Evolutionary conservation across 2,329 filamentous ascomycete genomes (phyloP).

Genomic region (Fusarium aywerte): DNA sequence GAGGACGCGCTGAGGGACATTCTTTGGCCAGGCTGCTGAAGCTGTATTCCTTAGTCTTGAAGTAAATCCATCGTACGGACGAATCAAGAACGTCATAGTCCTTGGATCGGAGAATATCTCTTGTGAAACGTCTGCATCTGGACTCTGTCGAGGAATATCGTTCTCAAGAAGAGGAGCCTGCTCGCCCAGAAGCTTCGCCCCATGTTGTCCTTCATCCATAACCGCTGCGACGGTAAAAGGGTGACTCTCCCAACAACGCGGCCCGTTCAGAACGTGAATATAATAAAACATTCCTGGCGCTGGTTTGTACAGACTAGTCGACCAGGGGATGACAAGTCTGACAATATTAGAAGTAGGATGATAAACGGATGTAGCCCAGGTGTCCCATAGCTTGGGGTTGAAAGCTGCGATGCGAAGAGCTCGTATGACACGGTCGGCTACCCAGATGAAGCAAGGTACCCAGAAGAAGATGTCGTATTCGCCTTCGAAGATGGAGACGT

Average conservation of each 20-base stretch:
- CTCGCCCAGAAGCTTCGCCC: conserved; percentile 45
- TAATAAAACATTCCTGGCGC: conserved; percentile 59
- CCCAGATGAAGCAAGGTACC: conserved; percentile 61
- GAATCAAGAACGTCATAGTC: conserved; percentile 57
- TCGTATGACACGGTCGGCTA: conserved; percentile 60
- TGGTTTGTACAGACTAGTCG: conserved; percentile 49
- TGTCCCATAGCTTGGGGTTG: conserved; percentile 54
- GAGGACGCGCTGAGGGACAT: conserved; percentile 50
- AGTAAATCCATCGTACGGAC: conserved; percentile 60
- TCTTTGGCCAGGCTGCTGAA: conserved; percentile 37
- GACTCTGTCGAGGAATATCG: background rate
- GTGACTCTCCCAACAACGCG: conserved; percentile 60
- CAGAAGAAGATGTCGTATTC: conserved; percentile 62
- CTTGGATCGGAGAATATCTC: conserved; percentile 1
- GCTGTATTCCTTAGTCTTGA: conserved; percentile 51
- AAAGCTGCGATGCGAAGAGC: conserved; percentile 55
- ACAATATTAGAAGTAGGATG: conserved; percentile 55
- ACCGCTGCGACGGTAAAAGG: conserved; percentile 59
- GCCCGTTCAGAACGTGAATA: conserved; percentile 55
- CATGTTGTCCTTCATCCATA: conserved; percentile 18
- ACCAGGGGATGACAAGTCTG: conserved; percentile 53
- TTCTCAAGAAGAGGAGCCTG: conserved; percentile 49
- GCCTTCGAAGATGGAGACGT: conserved; percentile 64
- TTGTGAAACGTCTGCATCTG: background rate
- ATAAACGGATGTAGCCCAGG: conserved; percentile 50